phyloP scores from a whole-genome alignment of 106 monocot genomes.

The Dactylorhiza incarnata region DNA sequence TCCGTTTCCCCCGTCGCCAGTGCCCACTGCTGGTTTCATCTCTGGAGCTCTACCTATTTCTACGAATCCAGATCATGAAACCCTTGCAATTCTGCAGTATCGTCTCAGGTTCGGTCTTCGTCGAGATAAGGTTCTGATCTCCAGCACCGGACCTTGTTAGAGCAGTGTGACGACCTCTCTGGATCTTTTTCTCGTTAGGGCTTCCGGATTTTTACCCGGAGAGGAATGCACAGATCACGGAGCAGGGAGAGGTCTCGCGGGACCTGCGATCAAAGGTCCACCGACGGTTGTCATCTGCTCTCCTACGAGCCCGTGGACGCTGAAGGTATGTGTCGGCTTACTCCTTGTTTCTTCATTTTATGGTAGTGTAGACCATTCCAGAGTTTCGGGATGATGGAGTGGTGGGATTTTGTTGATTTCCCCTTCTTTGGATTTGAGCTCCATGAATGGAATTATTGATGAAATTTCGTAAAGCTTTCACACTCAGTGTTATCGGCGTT shows the following conservation, averaged over 20 bases:
- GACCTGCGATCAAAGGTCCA: not conserved
- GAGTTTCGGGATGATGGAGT: not conserved
- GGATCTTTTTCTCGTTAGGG: not conserved
- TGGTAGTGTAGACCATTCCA: not conserved
- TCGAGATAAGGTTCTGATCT: not conserved
- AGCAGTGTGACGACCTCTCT: not conserved
- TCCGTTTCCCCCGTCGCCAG: not conserved
- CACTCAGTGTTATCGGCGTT: not conserved
- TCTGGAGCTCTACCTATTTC: not conserved
- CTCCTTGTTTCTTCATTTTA: not conserved
- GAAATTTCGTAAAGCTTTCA: not conserved
- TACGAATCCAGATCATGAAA: not conserved
- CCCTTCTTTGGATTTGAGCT: not conserved
- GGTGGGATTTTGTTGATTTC: not conserved
- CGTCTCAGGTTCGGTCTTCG: not conserved
- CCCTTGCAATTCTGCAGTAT: not conserved
- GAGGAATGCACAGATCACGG: conserved; percentile 2
- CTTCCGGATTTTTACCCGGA: not conserved
- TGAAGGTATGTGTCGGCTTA: conserved; percentile 2
- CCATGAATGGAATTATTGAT: not conserved
- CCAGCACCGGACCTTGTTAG: not conserved
- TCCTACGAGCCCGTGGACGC: not conserved
- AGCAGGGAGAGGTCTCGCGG: not conserved
- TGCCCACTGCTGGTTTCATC: not conserved
- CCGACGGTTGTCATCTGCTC: not conserved